A percentile compares a stretch with the other conserved stretches of the same genome.
These are phyloP conservation scores for Chlorociboria aeruginascens DNA, from an alignment of 495 filamentous ascomycete species.

Conservation along the genomic window DNA sequence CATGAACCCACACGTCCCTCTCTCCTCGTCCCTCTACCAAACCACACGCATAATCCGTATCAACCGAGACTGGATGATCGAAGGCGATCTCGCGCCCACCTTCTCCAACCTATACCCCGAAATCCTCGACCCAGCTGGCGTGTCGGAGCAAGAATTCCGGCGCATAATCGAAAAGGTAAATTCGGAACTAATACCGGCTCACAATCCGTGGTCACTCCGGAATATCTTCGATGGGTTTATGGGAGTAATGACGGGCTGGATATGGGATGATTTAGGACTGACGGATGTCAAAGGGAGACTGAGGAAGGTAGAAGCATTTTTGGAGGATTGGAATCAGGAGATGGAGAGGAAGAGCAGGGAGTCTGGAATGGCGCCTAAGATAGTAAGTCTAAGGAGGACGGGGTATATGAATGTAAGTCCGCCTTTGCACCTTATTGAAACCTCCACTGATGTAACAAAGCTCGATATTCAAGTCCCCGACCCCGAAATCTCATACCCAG, in stretches of 20 bases:
- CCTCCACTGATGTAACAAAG: conserved; percentile 18
- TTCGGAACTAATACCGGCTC: conserved; percentile 52
- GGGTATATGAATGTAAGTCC: conserved; percentile 71
- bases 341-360: conserved; percentile 38
- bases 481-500: conserved; percentile 45
- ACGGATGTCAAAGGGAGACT: conserved; percentile 59
- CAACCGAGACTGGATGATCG: conserved; percentile 76
- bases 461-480: conserved; percentile 80
- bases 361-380: conserved; percentile 47
- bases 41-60: conserved; percentile 86
- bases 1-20: conserved; percentile 79
- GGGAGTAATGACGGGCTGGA: conserved; percentile 74
- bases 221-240: conserved; percentile 67
- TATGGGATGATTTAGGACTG: conserved; percentile 83
- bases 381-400: conserved; percentile 66
- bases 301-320: conserved; percentile 54
- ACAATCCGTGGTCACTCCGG: conserved; percentile 56
- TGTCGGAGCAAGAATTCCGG: conserved; percentile 73
- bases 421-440: not conserved
- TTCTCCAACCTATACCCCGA: conserved; percentile 94
- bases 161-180: conserved; percentile 69
- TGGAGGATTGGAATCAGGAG: conserved; percentile 70
- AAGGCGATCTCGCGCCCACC: conserved; percentile 83
- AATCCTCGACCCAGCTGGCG: conserved; percentile 71
- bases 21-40: conserved; percentile 56